phyloP scores from a whole-genome alignment of 2,329 filamentous ascomycete genomes.

The Aspergillus ochraceus region DNA sequence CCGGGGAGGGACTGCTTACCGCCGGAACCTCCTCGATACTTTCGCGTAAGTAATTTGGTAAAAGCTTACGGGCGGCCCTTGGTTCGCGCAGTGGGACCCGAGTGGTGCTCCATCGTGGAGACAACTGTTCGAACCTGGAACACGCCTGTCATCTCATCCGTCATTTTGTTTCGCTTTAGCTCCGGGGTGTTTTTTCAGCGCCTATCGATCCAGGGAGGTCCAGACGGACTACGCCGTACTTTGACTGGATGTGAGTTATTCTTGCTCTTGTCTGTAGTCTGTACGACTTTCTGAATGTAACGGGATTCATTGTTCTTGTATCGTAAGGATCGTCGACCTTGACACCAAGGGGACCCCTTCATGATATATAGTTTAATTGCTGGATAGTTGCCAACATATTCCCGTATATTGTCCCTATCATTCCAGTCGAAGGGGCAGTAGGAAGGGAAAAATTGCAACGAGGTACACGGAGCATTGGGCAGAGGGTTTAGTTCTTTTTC shows the following conservation, averaged over 20 bases:
- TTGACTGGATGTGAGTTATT: not conserved
- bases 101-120: conserved; percentile 15
- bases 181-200: not conserved
- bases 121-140: conserved; percentile 17
- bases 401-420: not conserved
- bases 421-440: not conserved
- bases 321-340: not conserved
- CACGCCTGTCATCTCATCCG: conserved; percentile 14
- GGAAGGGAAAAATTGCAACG: not conserved
- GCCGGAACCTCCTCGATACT: not conserved
- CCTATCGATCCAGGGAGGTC: not conserved
- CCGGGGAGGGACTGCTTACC: too few relatives aligned
- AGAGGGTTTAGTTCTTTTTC: not conserved
- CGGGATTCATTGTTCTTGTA: not conserved
- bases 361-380: not conserved
- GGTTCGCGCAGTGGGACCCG: conserved; percentile 17
- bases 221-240: not conserved
- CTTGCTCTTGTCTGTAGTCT: not conserved
- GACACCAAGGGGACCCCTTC: not conserved
- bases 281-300: not conserved
- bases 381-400: not conserved
- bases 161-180: conserved; percentile 5
- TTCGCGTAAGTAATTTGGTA: not conserved
- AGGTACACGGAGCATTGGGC: not conserved
- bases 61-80: conserved; percentile 8